A percentile compares a stretch with the other conserved stretches of the same genome.
Evolutionary conservation across 768 basidiomycete genomes (phyloP).

Genomic region (Pleurotus giganteus): DNA sequence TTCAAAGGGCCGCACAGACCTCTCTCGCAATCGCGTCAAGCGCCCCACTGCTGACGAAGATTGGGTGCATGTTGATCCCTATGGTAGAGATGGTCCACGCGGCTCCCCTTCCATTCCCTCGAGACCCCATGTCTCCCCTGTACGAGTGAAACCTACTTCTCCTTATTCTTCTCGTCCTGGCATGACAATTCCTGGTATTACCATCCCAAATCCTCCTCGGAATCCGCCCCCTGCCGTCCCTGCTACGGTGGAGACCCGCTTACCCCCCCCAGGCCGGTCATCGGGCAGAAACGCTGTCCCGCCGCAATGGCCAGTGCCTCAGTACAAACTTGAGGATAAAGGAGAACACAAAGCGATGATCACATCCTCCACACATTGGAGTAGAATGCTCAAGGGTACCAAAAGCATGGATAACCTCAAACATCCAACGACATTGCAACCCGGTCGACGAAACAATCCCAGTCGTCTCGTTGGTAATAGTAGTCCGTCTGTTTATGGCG

Average conservation of each 20-base stretch:
- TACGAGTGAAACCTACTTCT: slow-evolving; percentile 27
- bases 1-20: slow-evolving; percentile 15
- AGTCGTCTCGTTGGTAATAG: slow-evolving; percentile 18
- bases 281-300: slow-evolving; percentile 45
- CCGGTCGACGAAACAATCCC: slow-evolving; percentile 30
- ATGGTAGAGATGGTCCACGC: slow-evolving; percentile 11
- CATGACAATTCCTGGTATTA: slow-evolving; percentile 19
- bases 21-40: slow-evolving; percentile 18
- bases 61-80: slow-evolving; percentile 3
- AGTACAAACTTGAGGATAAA: slow-evolving; percentile 48
- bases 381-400: slow-evolving; percentile 33
- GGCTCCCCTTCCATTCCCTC: slow-evolving; percentile 20
- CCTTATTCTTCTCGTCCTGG: slow-evolving; percentile 21
- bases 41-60: slow-evolving; percentile 26
- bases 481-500: slow-evolving; percentile 16
- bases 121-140: slow-evolving; percentile 29
- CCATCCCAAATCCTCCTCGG: slow-evolving; percentile 35
- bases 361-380: slow-evolving; percentile 27
- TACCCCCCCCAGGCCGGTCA: slow-evolving; percentile 26
- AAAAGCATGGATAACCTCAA: slow-evolving; percentile 62
- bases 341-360: slow-evolving; percentile 34
- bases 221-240: slow-evolving; percentile 38
- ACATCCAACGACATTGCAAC: slow-evolving; percentile 32
- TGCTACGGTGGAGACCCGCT: slow-evolving; percentile 28
- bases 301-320: slow-evolving; percentile 39